Evolutionary conservation across 371 early-diverging fungal genomes (phyloP).

Genomic region (Apophysomyces sp.): DNA sequence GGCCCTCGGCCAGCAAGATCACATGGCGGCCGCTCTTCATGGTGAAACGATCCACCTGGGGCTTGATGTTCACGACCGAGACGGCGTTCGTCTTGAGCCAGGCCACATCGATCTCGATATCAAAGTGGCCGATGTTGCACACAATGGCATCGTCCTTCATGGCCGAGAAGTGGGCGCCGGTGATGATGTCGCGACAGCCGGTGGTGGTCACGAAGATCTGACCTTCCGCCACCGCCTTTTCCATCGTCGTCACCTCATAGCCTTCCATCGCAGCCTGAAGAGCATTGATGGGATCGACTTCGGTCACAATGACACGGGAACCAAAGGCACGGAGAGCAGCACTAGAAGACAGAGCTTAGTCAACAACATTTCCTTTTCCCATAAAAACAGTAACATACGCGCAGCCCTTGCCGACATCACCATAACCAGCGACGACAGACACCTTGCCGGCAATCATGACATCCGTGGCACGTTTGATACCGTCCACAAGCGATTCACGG

Average conservation of each 20-base stretch:
- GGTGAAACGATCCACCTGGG: slow-evolving; percentile 97
- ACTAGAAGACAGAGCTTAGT: slow-evolving; percentile 1
- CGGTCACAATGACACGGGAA: slow-evolving; percentile 96
- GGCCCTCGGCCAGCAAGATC: slow-evolving; percentile 97
- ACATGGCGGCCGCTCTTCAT: slow-evolving; percentile 93
- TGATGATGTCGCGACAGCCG: slow-evolving; percentile 98
- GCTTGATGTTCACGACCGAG: slow-evolving; percentile 92
- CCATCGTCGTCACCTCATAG: slow-evolving; percentile 98
- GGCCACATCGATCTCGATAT: slow-evolving; percentile 98
- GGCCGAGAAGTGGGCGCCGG: slow-evolving; percentile 82
- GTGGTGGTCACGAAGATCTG: slow-evolving; percentile 99
- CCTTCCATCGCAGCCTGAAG: slow-evolving; percentile 99
- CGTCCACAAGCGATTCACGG: slow-evolving; percentile 99
- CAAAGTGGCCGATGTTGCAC: slow-evolving; percentile 99
- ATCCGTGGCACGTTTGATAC: slow-evolving; percentile 99
- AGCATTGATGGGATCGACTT: slow-evolving; percentile 99
- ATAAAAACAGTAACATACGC: slow-evolving; percentile 46
- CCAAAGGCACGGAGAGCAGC: slow-evolving; percentile 98
- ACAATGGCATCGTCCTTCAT: slow-evolving; percentile 99
- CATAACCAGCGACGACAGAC: slow-evolving; percentile 98
- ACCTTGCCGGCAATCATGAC: slow-evolving; percentile 99
- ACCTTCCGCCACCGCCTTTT: slow-evolving; percentile 87
- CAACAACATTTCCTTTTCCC: background rate
- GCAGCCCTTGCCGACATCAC: slow-evolving; percentile 99
- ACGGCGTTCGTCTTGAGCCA: slow-evolving; percentile 97